Evolutionary conservation across 352 stramenopile genomes (phyloP).

Genomic region (Globisporangium emineosum): DNA sequence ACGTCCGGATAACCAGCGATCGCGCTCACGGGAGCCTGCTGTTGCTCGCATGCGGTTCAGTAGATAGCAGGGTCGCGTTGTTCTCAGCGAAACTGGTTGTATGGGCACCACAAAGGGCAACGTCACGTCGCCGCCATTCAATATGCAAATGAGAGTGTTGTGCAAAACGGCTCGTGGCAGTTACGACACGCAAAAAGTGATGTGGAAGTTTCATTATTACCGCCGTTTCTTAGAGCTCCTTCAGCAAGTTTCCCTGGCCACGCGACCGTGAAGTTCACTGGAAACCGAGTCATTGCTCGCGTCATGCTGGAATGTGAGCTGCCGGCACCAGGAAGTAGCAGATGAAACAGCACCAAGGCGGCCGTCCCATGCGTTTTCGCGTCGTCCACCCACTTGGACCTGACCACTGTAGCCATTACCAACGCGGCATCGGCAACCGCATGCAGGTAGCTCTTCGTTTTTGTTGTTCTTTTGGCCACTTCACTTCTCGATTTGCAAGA

Average conservation of each 20-base stretch:
- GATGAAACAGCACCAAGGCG: background rate
- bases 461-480: background rate
- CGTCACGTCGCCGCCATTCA: background rate
- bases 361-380: background rate
- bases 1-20: background rate
- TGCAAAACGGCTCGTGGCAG: background rate
- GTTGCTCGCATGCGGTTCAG: background rate
- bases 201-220: background rate
- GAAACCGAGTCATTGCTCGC: no score
- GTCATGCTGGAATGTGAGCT: background rate
- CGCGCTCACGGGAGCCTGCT: background rate
- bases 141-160: background rate
- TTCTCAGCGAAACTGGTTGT: no score
- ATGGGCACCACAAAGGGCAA: no score
- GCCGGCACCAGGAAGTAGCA: background rate
- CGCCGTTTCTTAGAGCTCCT: background rate
- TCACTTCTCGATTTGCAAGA: background rate
- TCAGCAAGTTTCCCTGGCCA: background rate
- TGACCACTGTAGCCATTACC: background rate
- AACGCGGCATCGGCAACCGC: conserved; percentile 1
- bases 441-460: background rate
- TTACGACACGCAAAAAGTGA: background rate
- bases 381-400: background rate
- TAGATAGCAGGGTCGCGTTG: background rate
- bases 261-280: background rate